Percentiles rank a stretch among this genome's conserved stretches.
These are phyloP conservation scores for Nakaseomyces nivariensis DNA, from an alignment of 1,139 yeast genomes.

Conservation along the genomic window DNA sequence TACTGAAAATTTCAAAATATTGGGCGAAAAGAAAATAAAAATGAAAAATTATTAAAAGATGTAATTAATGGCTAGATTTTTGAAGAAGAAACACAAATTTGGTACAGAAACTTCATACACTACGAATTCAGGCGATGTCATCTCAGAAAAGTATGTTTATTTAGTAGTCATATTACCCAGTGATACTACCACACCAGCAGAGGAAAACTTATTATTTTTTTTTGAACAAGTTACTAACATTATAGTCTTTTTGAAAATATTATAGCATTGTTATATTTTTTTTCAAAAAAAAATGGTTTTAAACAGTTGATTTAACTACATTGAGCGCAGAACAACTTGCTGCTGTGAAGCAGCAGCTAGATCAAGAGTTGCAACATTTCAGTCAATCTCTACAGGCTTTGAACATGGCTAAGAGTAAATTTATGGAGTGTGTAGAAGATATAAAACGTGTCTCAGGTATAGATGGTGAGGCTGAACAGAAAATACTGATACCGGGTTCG, in stretches of 20 bases:
- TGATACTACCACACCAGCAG: too few species aligned
- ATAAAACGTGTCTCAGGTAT: constrained; percentile 46
- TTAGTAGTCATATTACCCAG: too few species aligned
- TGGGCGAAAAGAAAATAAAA: too few species aligned
- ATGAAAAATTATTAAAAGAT: too few species aligned
- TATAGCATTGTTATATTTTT: too few species aligned
- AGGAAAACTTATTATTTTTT: too few species aligned
- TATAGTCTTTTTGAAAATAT: too few species aligned
- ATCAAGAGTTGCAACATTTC: constrained; percentile 78
- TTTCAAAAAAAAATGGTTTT: too few species aligned
- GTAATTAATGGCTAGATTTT: too few species aligned
- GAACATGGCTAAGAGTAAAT: constrained; percentile 72
- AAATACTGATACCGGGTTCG: constrained; percentile 77
- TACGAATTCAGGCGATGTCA: constrained; percentile 10
- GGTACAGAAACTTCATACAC: too few species aligned
- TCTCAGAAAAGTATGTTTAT: constrained; percentile 17
- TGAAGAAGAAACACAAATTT: too few species aligned
- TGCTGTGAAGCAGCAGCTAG: constrained; percentile 76
- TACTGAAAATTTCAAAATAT: too few species aligned
- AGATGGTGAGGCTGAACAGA: constrained; percentile 33
- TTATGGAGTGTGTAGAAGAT: constrained; percentile 69
- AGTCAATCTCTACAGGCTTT: constrained; percentile 77
- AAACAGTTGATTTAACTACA: constrained; percentile 47
- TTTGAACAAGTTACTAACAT: background rate
- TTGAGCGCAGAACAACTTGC: constrained; percentile 76